These are phyloP conservation scores for Chlorella sorokiniana DNA, from an alignment of 139 green algal genomes.

Conservation along the genomic window DNA sequence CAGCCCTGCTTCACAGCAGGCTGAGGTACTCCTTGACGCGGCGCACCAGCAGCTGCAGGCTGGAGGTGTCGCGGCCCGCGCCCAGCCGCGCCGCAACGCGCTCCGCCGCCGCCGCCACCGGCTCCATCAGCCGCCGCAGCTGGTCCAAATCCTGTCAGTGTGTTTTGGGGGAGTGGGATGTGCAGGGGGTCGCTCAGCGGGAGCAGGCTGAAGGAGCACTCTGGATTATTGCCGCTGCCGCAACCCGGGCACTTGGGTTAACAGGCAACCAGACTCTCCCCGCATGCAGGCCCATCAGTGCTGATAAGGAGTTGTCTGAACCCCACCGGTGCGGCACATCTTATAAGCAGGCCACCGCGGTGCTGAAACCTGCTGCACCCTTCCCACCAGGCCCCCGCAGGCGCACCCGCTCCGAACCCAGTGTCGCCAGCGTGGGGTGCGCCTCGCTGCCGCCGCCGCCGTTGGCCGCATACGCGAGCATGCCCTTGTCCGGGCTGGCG, in stretches of 20 bases:
- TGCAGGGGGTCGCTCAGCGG: neutral
- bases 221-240: neutral
- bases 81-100: neutral
- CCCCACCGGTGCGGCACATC: neutral
- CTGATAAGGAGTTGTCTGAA: neutral
- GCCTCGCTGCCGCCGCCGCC: neutral
- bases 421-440: neutral
- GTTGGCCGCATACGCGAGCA: neutral
- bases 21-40: slow-evolving; percentile 44
- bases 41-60: slow-evolving; percentile 40
- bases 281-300: neutral
- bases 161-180: neutral
- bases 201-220: neutral
- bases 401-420: slow-evolving; percentile 23
- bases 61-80: slow-evolving; percentile 9
- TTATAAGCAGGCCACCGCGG: neutral
- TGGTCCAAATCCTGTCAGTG: slow-evolving; percentile 37
- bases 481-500: slow-evolving; percentile 13
- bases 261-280: neutral
- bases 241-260: neutral
- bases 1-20: slow-evolving; percentile 32
- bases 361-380: neutral
- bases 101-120: slow-evolving; percentile 29
- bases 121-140: slow-evolving; percentile 37
- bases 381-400: neutral